Percentiles rank a stretch among this genome's conserved stretches.
Conservation (phyloP, 768 basidiomycete genomes). For the Hericium erinaceus region DNA sequence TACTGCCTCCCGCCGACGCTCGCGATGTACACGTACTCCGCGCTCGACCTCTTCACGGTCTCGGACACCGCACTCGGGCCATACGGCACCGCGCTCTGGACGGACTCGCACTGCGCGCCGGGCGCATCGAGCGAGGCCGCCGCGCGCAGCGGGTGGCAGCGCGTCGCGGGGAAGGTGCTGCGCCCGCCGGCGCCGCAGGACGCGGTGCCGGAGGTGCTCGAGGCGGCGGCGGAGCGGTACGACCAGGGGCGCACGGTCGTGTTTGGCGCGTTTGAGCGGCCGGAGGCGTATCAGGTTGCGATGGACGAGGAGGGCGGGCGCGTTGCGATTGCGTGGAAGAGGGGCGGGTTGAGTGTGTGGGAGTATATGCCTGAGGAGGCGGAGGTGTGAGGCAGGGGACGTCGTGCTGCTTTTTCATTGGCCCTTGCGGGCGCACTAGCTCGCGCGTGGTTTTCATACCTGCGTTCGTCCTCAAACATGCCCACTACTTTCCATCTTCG, state of each 20-base stretch:
- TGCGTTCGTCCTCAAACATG: no score
- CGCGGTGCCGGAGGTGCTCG: not conserved
- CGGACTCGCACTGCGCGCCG: slow-evolving; percentile 44
- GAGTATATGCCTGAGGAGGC: slow-evolving; percentile 29
- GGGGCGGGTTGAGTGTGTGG: slow-evolving; percentile 41
- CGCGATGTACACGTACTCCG: slow-evolving; percentile 15
- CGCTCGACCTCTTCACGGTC: slow-evolving; percentile 33
- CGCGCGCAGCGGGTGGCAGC: slow-evolving; percentile 35
- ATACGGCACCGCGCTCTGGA: slow-evolving; percentile 57
- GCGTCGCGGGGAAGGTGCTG: slow-evolving; percentile 41
- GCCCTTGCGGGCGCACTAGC: no score
- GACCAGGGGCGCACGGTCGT: slow-evolving; percentile 29
- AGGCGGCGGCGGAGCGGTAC: slow-evolving; percentile 13
- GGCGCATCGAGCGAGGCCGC: slow-evolving; percentile 35
- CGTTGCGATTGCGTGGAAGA: slow-evolving; percentile 25
- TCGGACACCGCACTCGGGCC: slow-evolving; percentile 46
- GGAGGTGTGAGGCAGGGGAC: not conserved
- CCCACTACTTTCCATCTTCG: no score
- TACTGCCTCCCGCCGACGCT: slow-evolving; percentile 6
- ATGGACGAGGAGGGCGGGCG: slow-evolving; percentile 29
- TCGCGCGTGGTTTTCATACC: no score
- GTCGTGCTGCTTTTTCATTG: not conserved
- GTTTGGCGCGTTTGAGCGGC: slow-evolving; percentile 36
- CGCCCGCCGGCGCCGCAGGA: not conserved
- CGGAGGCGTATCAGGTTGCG: slow-evolving; percentile 38